These are phyloP conservation scores for Tricholoma terreum DNA, from an alignment of 768 basidiomycete genomes.

Conservation along the genomic window DNA sequence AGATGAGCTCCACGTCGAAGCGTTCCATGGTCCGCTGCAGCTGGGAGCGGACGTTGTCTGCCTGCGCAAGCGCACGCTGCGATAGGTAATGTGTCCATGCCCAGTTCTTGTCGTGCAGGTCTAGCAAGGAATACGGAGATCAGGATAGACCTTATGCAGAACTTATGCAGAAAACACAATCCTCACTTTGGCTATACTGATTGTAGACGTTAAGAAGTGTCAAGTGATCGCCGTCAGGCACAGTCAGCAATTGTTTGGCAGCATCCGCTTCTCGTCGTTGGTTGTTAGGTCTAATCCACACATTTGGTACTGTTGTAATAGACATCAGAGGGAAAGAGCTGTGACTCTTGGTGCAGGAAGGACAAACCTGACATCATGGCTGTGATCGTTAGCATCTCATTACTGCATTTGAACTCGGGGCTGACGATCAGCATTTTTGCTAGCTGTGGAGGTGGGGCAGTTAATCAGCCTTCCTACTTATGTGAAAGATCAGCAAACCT, in stretches of 20 bases:
- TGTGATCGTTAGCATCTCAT: slow-evolving; percentile 92
- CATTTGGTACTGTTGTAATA: slow-evolving; percentile 66
- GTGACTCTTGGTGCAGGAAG: neutral
- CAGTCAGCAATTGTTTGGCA: slow-evolving; percentile 82
- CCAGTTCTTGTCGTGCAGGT: slow-evolving; percentile 82
- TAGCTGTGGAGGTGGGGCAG: slow-evolving; percentile 41
- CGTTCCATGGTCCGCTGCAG: slow-evolving; percentile 90
- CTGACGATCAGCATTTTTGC: slow-evolving; percentile 93
- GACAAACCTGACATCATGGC: slow-evolving; percentile 89
- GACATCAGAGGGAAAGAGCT: neutral
- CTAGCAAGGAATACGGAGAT: slow-evolving; percentile 32
- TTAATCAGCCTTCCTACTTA: slow-evolving; percentile 1
- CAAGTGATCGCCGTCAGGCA: slow-evolving; percentile 96
- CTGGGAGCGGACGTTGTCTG: slow-evolving; percentile 91
- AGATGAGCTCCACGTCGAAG: slow-evolving; percentile 74
- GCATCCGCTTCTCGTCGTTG: slow-evolving; percentile 88
- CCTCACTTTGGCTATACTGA: slow-evolving; percentile 78
- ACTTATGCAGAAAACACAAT: neutral
- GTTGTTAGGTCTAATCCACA: slow-evolving; percentile 91
- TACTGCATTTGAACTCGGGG: slow-evolving; percentile 94
- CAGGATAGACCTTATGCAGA: neutral
- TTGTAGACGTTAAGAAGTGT: slow-evolving; percentile 96
- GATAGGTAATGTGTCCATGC: slow-evolving; percentile 89
- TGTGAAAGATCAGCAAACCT: slow-evolving; percentile 44
- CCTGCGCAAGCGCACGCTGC: slow-evolving; percentile 77